A percentile compares a stretch with the other conserved stretches of the same genome.
Evolutionary conservation across 1,139 yeast species (phyloP).

Genomic region (Wickerhamomyces sp.): DNA sequence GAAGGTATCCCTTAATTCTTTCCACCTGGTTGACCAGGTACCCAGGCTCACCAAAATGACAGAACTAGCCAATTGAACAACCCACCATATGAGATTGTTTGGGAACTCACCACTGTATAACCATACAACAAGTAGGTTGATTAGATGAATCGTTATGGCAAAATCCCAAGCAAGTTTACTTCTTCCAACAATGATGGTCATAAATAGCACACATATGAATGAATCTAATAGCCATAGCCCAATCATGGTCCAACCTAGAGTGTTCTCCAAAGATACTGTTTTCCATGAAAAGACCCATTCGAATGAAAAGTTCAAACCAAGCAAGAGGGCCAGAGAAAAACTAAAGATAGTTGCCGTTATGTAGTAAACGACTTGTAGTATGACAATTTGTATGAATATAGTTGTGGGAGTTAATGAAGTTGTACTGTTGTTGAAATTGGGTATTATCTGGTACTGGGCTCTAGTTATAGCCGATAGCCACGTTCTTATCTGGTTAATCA

Average conservation of each 20-base stretch:
- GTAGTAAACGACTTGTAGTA: constrained; percentile 65
- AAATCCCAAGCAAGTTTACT: constrained; percentile 95
- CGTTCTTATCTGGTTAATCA: neutral
- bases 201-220: constrained; percentile 69
- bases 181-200: constrained; percentile 84
- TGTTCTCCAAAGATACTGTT: constrained; percentile 65
- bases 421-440: neutral
- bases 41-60: constrained; percentile 65
- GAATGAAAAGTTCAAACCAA: constrained; percentile 58
- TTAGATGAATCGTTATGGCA: constrained; percentile 81
- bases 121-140: constrained; percentile 71
- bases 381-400: constrained; percentile 49
- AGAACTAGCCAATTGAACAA: constrained; percentile 65
- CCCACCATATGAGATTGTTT: constrained; percentile 75
- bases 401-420: constrained; percentile 34
- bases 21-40: constrained; percentile 24
- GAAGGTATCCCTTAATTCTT: constrained; percentile 59
- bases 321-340: constrained; percentile 49
- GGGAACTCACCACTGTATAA: constrained; percentile 65
- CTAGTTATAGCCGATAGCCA: neutral
- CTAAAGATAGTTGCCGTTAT: constrained; percentile 54
- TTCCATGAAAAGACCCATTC: constrained; percentile 85
- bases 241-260: constrained; percentile 72
- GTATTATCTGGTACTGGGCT: neutral
- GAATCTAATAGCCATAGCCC: constrained; percentile 79